Evolutionary conservation across 2,329 filamentous ascomycete species (phyloP).

Genomic region (Aspergillus alliaceus): DNA sequence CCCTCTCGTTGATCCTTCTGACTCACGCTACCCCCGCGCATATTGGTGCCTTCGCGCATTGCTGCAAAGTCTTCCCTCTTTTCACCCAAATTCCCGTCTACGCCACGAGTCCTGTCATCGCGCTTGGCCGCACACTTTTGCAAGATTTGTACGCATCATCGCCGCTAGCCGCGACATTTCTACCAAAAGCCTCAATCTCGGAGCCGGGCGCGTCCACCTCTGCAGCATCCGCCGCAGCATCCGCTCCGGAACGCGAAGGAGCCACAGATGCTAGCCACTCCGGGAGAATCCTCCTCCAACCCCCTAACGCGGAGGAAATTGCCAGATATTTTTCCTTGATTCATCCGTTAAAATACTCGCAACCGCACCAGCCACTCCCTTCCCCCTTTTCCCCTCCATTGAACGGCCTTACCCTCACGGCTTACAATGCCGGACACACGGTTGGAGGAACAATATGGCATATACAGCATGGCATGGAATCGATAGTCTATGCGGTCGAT

Average conservation of each 20-base stretch:
- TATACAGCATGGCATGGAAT: conserved; percentile 93
- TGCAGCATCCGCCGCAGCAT: conserved; percentile 31
- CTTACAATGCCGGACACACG: conserved; percentile 94
- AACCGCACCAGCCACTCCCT: conserved; percentile 85
- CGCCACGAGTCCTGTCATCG: conserved; percentile 89
- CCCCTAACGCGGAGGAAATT: conserved; percentile 85
- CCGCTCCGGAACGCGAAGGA: conserved; percentile 27
- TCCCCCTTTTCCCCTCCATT: conserved; percentile 86
- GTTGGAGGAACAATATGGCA: conserved; percentile 98
- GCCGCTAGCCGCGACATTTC: conserved; percentile 80
- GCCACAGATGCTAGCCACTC: conserved; percentile 33
- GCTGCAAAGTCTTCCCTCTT: conserved; percentile 91
- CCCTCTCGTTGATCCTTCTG: conserved; percentile 87
- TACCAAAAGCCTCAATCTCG: conserved; percentile 71
- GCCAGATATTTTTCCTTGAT: conserved; percentile 88
- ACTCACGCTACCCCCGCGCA: conserved; percentile 92
- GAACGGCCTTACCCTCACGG: conserved; percentile 89
- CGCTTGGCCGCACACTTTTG: conserved; percentile 83
- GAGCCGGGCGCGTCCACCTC: conserved; percentile 51
- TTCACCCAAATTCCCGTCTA: conserved; percentile 94
- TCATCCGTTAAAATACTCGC: conserved; percentile 92
- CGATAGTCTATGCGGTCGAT: conserved; percentile 94
- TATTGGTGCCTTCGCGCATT: conserved; percentile 90
- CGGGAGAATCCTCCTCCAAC: conserved; percentile 57
- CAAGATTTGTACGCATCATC: conserved; percentile 92